Percentiles rank a stretch among this genome's conserved stretches.
Evolutionary conservation across 495 filamentous ascomycete genomes (phyloP).

Genomic region (Filosporella fistucella): DNA sequence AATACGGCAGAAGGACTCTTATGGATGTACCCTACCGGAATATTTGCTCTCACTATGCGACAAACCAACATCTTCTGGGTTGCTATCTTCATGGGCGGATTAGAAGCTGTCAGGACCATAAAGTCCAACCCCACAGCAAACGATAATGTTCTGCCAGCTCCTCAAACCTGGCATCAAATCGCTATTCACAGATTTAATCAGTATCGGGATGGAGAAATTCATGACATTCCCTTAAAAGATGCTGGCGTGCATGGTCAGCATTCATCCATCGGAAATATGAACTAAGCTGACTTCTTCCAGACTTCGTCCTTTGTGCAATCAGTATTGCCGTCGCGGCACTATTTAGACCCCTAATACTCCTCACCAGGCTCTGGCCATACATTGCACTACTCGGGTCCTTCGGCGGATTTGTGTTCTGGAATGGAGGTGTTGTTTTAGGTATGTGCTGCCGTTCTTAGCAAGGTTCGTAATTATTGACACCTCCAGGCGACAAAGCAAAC

Average conservation of each 20-base stretch:
- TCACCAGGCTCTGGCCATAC: constrained; percentile 59
- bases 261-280: background rate
- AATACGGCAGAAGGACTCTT: constrained; percentile 33
- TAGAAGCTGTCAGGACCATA: constrained; percentile 55
- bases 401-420: constrained; percentile 73
- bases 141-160: background rate
- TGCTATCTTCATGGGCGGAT: constrained; percentile 74
- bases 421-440: constrained; percentile 89
- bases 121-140: constrained; percentile 29
- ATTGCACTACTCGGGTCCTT: constrained; percentile 65
- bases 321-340: constrained; percentile 56
- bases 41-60: constrained; percentile 65
- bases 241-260: constrained; percentile 17
- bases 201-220: constrained; percentile 18
- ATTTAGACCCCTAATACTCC: constrained; percentile 40
- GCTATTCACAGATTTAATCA: constrained; percentile 16
- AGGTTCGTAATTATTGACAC: background rate
- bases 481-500: constrained; percentile 72
- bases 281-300: constrained; percentile 11
- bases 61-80: constrained; percentile 99
- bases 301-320: constrained; percentile 40
- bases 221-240: constrained; percentile 19
- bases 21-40: constrained; percentile 42
- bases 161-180: constrained; percentile 18
- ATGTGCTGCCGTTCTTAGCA: constrained; percentile 12